Percentiles rank a stretch among this genome's conserved stretches.
Evolutionary conservation across 257 asterid genomes (phyloP).

Genomic region (Solanum microdontum): DNA sequence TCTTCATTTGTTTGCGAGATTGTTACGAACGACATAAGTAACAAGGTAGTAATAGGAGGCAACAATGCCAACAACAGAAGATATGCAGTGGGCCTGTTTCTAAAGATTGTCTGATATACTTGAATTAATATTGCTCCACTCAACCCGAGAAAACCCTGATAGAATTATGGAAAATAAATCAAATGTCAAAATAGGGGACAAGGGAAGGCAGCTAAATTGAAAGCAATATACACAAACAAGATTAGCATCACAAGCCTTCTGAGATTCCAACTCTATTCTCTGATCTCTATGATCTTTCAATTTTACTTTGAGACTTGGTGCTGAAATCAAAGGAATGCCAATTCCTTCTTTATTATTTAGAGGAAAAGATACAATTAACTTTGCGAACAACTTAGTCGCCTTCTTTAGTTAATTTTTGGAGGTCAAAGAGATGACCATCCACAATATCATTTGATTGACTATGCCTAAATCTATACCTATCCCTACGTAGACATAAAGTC

Average conservation of each 20-base stretch:
- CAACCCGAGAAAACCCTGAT: constrained; percentile 87
- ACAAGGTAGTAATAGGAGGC: constrained; percentile 23
- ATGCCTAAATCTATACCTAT: not conserved
- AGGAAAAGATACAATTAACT: not conserved
- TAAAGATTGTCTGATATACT: constrained; percentile 53
- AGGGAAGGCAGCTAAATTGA: not conserved
- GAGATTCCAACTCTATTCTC: not conserved
- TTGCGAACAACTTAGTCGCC: not conserved
- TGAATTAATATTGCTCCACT: constrained; percentile 90
- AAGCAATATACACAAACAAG: not conserved
- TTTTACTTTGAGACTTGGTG: not conserved
- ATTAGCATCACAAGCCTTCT: not conserved
- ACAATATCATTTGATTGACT: not conserved
- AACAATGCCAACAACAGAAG: constrained; percentile 33
- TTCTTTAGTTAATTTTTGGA: not conserved
- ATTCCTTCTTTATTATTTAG: not conserved
- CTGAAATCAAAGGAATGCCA: not conserved
- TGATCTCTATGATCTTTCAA: not conserved
- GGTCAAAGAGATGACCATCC: not conserved
- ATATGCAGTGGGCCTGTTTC: constrained; percentile 60
- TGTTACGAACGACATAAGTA: constrained; percentile 67
- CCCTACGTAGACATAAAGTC: not conserved
- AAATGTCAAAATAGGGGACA: not conserved
- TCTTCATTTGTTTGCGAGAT: constrained; percentile 39
- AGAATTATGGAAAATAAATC: not conserved